A percentile compares a stretch with the other conserved stretches of the same genome.
Conservation (phyloP, 2,329 filamentous ascomycete genomes). For the Aspergillus sp. region DNA sequence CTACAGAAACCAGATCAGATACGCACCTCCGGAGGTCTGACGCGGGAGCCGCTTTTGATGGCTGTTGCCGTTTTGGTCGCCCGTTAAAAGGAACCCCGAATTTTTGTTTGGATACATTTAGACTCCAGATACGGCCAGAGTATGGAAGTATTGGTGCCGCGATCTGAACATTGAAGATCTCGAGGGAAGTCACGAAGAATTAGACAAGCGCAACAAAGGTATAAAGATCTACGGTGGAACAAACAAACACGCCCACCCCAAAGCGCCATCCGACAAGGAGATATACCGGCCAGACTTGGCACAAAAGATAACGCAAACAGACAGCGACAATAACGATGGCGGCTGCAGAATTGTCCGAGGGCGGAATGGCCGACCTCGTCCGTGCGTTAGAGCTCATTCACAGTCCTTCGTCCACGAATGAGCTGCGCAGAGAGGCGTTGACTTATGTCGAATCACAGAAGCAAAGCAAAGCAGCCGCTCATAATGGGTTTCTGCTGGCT, state of each 20-base stretch:
- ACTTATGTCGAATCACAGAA: constrained; percentile 82
- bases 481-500: constrained; percentile 78
- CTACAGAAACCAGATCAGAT: background rate
- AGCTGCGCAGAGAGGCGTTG: constrained; percentile 74
- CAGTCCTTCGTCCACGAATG: constrained; percentile 71
- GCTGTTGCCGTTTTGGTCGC: constrained; percentile 1
- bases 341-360: constrained; percentile 29
- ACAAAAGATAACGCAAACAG: constrained; percentile 2
- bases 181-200: background rate
- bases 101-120: background rate
- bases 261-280: background rate
- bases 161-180: constrained; percentile 3
- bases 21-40: background rate
- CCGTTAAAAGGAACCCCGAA: background rate
- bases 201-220: background rate
- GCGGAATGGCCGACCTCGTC: constrained; percentile 53
- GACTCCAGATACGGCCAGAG: background rate
- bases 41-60: background rate
- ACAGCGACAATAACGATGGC: constrained; percentile 20
- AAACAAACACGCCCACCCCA: background rate
- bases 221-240: background rate
- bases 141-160: constrained; percentile 9
- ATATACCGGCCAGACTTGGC: background rate
- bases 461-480: constrained; percentile 67
- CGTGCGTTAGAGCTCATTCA: constrained; percentile 85